Base-by-base conservation (phyloP, 345 rosid species). In the Salix suchowensis region DNA sequence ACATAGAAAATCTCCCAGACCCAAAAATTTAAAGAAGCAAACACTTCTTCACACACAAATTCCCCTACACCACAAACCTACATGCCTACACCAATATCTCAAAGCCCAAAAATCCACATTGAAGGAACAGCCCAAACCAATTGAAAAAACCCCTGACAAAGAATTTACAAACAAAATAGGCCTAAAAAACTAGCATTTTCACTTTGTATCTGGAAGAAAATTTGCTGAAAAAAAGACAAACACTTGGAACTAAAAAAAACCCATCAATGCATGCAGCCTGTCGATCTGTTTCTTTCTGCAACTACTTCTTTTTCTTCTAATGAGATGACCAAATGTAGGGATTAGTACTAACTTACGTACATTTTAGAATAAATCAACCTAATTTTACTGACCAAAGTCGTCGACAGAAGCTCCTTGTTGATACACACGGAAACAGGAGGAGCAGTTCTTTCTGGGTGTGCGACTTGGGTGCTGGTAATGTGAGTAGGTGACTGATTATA, bases 351-450 rank as follows among this genome's bases (percentile, higher is more conserved):
- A 23, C n/a, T 65, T 62, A 24, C 40, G 26, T 70, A 65, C 32
- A 48, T 6, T 26, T 37, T 10, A 64, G 76, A 64, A 62, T 36
- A 65, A 70, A 78, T 44, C 46, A 78, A 74, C 78, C 82, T 44
- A 58, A 70, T 82, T 82, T 83, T 37, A 78, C 79, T 77, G 86
- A 85, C 80, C 75, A 34, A 19, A 77, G 77, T 79, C 82, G 44
- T 75, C 19, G 6, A 62, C 24, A 24, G 65, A 23, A 34, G 8
- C 36, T 34, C 26, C 46, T 14, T n/a, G 44, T 37, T 21, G 2
- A 71, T 15, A 14, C 21, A 4, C 24, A 4, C 24, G 21, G 9
- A 26, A 28, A 28, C 39, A 34, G 30, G 32, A 16, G 48, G 52
- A 58, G 23, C 46, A 40, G 54, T 68, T 65, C 10, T 14, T 8